Percentiles rank a stretch among this genome's conserved stretches.
phyloP scores from a whole-genome alignment of 306 rosid genomes.

The Sicyos baderoa region DNA sequence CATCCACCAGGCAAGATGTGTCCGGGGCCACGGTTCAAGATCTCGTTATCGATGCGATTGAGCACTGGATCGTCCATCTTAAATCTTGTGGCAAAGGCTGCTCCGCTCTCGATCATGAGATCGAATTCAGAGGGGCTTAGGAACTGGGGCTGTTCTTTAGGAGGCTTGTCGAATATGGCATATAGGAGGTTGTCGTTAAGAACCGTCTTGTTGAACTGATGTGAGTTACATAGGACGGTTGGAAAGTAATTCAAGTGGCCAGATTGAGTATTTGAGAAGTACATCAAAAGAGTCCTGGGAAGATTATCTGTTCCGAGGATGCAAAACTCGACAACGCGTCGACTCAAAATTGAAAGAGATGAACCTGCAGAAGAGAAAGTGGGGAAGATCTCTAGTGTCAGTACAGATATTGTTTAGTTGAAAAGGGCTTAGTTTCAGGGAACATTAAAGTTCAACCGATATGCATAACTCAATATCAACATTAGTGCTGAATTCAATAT shows the following conservation, averaged over 20 bases:
- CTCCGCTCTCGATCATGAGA: conserved; percentile 61
- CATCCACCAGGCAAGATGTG: conserved; percentile 83
- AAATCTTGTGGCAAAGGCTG: conserved; percentile 65
- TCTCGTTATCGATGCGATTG: conserved; percentile 63
- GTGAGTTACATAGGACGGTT: conserved; percentile 74
- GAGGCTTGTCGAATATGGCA: conserved; percentile 30
- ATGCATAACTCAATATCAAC: not conserved
- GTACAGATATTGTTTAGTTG: not conserved
- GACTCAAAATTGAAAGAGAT: conserved; percentile 59
- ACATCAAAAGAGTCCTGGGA: conserved; percentile 80
- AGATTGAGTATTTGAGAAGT: conserved; percentile 74
- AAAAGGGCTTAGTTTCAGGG: not conserved
- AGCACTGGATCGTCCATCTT: conserved; percentile 48
- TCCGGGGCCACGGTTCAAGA: conserved; percentile 41
- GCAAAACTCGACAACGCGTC: conserved; percentile 70
- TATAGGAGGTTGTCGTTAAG: conserved; percentile 63
- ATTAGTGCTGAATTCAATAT: not conserved
- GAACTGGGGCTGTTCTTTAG: conserved; percentile 28
- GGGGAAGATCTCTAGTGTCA: conserved; percentile 17
- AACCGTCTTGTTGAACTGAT: conserved; percentile 56
- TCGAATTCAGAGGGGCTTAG: conserved; percentile 44
- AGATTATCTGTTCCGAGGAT: conserved; percentile 75
- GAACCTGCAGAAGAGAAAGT: conserved; percentile 51
- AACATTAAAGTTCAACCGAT: not conserved
- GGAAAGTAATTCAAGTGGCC: conserved; percentile 75